phyloP scores from a whole-genome alignment of 176 grass and related monocot species.

The Avena atlantica region DNA sequence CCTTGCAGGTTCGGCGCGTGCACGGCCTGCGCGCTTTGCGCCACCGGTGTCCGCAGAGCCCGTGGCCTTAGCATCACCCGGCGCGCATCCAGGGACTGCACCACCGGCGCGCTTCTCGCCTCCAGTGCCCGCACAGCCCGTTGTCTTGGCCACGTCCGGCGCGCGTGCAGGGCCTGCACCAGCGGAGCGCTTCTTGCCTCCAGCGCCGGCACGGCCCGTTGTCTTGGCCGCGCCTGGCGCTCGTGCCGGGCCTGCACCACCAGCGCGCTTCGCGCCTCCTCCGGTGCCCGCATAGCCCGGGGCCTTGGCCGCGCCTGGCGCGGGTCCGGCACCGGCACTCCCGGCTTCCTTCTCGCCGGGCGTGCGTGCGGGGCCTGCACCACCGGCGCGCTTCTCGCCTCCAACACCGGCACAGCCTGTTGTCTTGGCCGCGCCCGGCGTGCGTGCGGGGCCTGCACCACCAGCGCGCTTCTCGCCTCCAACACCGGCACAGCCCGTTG shows the following conservation, averaged over 20 bases:
- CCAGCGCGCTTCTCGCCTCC: no score
- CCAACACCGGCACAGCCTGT: neutral
- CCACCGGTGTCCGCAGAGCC: neutral
- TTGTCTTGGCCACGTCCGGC: neutral
- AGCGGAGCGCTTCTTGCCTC: neutral
- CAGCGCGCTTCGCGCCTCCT: neutral
- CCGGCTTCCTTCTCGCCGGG: neutral
- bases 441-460: neutral
- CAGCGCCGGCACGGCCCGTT: neutral
- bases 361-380: conserved; percentile 19
- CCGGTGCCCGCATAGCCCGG: neutral
- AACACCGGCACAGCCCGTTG: no score
- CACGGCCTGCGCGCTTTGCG: neutral
- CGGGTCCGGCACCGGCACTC: neutral
- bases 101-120: neutral
- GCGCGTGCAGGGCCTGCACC: neutral
- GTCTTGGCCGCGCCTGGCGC: neutral
- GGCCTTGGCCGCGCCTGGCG: neutral
- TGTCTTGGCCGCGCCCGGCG: neutral
- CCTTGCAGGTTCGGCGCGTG: neutral
- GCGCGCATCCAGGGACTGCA: conserved; percentile 1
- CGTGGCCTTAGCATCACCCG: neutral
- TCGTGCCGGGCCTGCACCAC: neutral
- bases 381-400: no score
- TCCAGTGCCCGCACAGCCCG: neutral